Evolutionary conservation across 163 green algal species (phyloP), one percentile per base, ranked within the genome.

Genomic region (Smithsoniella earleae): DNA sequence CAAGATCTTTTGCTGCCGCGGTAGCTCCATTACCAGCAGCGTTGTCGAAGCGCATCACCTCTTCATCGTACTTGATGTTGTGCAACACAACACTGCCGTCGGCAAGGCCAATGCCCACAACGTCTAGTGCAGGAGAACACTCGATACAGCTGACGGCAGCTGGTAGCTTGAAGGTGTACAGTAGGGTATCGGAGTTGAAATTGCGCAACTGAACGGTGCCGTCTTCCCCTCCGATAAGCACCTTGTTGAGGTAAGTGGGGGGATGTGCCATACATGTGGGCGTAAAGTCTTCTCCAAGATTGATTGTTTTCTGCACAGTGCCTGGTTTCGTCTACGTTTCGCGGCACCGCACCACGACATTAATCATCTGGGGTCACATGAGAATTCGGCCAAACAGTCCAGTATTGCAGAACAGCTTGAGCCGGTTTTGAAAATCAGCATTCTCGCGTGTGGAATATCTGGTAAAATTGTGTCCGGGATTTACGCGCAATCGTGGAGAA

Each of bases 191-290:
- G 20, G 78, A 91, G 27, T 66, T 45, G 52, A 96, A 90, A 83
- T 98, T 98, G 84, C 86, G 90, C 36, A 98, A 87, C 79, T 90
- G 82, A 77, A 96, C 74, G 18, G 73, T 69, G 8, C 93, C 93
- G 18, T 91, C 81, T n/a, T 75, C 40, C 16, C 66, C 63, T 13
- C 86, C 91, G 6, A 96, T 38, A 33, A 97, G 76, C 28, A 96
- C 80, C 83, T 98, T 98, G 83, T 98, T 96, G 4, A 98, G 75
- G 83, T 98, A 98, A 16, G 93, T 96, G 83, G 95, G 88, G 0
- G 93, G 93, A 82, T 98, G 93, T 2, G 77, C 80, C 80, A 98
- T 86, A 76, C 85, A 92, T 20, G 82, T 94, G 25, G 92, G 86
- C 13, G 27, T 62, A 79, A 96, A 96, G 34, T 74, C 89, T 5